Percentiles rank a stretch among this genome's conserved stretches.
Evolutionary conservation across 768 basidiomycete genomes (phyloP).

Genomic region (Cystobasidium onofrii): DNA sequence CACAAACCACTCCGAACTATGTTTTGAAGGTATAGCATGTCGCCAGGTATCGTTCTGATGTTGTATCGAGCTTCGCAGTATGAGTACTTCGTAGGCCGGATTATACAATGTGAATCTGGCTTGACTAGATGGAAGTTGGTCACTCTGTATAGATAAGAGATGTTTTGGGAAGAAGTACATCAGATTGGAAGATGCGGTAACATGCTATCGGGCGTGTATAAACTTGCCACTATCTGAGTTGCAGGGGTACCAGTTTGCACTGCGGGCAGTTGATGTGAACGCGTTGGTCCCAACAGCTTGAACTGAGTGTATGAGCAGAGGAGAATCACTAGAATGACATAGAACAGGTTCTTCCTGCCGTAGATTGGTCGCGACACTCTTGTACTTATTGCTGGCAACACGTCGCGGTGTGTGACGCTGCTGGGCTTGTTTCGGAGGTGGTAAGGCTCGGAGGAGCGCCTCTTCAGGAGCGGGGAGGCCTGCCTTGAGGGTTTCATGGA

Average conservation of each 20-base stretch:
- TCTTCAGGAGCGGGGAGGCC: neutral
- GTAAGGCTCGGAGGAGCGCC: neutral
- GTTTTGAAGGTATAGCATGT: neutral
- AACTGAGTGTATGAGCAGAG: neutral
- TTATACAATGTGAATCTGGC: neutral
- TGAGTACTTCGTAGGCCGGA: conserved; percentile 16
- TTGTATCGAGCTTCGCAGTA: neutral
- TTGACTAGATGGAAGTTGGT: neutral
- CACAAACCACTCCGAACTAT: neutral
- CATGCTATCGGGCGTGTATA: neutral
- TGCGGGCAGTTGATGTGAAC: too few species aligned
- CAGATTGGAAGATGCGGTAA: too few species aligned
- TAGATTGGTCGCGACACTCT: neutral
- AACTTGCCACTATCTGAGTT: neutral
- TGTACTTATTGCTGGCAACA: neutral
- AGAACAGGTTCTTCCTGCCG: neutral
- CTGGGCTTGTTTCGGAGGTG: neutral
- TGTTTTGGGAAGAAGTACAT: too few species aligned
- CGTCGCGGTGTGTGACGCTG: neutral
- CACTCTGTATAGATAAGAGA: neutral
- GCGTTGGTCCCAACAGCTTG: neutral
- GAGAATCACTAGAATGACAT: neutral
- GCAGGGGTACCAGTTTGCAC: neutral
- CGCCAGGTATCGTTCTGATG: conserved; percentile 24
- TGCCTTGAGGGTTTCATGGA: neutral